phyloP scores from a whole-genome alignment of 371 early-diverging fungal species.

The Mortierella sp. region DNA sequence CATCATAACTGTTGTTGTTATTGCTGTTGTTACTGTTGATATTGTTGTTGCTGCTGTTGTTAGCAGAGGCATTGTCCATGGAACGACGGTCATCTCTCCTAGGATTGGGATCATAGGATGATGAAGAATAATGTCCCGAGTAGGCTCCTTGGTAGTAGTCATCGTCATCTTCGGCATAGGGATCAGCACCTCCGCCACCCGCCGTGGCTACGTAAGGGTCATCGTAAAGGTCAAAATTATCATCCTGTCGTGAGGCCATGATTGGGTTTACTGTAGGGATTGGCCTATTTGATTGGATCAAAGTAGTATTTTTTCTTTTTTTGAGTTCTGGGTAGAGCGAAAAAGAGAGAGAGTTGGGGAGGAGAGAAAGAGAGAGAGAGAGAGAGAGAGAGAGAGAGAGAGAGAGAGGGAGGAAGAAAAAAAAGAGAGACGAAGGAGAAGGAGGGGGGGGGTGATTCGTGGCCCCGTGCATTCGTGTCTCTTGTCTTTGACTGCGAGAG shows the following conservation, averaged over 20 bases:
- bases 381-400: neutral
- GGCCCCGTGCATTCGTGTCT: no score
- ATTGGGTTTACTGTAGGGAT: neutral
- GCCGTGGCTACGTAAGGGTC: constrained; percentile 40
- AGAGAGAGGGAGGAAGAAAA: neutral
- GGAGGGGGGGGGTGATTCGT: no score
- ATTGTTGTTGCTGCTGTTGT: no score
- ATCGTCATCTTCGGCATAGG: constrained; percentile 49
- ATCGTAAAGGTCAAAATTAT: constrained; percentile 49
- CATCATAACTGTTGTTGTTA: no score
- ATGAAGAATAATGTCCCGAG: no score
- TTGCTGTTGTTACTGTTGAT: no score
- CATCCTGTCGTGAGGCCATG: constrained; percentile 45
- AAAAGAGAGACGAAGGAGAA: neutral
- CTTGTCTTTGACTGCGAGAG: no score
- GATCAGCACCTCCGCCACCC: constrained; percentile 30
- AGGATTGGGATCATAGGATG: no score
- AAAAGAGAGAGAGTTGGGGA: neutral
- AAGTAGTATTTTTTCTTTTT: no score
- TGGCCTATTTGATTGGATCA: no score
- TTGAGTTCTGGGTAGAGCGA: neutral
- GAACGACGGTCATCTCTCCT: no score
- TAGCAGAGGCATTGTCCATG: no score
- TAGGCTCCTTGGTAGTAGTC: constrained; percentile 22
- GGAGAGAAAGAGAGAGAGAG: neutral